Conservation (phyloP, 2,329 filamentous ascomycete genomes). For the Colletotrichum costaricense region DNA sequence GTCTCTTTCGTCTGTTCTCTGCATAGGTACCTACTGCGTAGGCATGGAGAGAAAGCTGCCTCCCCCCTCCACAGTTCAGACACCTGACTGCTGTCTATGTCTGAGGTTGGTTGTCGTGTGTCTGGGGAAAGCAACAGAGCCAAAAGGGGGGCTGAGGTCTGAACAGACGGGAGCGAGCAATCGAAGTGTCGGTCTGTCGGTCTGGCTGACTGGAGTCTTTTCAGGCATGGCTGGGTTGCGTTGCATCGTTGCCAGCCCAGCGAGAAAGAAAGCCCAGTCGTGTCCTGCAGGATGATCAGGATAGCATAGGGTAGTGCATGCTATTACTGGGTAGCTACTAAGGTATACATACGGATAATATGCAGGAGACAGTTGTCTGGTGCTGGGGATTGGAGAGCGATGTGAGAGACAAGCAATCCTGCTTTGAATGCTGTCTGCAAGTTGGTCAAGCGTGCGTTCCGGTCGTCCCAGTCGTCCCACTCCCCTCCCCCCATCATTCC, state of each 20-base stretch:
- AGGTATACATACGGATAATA: constrained; percentile 2
- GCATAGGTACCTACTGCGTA: not conserved
- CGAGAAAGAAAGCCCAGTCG: constrained; percentile 5
- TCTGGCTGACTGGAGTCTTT: not conserved
- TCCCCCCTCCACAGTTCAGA: not conserved
- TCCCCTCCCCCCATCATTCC: constrained; percentile 26
- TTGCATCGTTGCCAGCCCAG: constrained; percentile 28
- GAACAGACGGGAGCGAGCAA: not conserved
- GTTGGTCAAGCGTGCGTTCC: constrained; percentile 26
- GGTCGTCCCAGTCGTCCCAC: constrained; percentile 28
- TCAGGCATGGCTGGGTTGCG: constrained; percentile 12
- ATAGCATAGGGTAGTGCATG: not conserved
- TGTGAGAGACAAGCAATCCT: constrained; percentile 13
- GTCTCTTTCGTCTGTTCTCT: not conserved
- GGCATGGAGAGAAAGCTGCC: not conserved
- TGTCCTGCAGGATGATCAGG: not conserved
- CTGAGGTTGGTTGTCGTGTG: not conserved
- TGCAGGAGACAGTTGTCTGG: not conserved
- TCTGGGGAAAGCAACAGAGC: not conserved
- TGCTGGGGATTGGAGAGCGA: not conserved
- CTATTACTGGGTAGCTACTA: not conserved
- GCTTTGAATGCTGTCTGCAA: constrained; percentile 15
- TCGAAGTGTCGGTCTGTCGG: constrained; percentile 8
- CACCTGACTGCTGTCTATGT: not conserved
- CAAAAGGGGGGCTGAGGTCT: not conserved